Base-by-base conservation (phyloP, 179 eudicot genomes). In the Spinacia oleracea region DNA sequence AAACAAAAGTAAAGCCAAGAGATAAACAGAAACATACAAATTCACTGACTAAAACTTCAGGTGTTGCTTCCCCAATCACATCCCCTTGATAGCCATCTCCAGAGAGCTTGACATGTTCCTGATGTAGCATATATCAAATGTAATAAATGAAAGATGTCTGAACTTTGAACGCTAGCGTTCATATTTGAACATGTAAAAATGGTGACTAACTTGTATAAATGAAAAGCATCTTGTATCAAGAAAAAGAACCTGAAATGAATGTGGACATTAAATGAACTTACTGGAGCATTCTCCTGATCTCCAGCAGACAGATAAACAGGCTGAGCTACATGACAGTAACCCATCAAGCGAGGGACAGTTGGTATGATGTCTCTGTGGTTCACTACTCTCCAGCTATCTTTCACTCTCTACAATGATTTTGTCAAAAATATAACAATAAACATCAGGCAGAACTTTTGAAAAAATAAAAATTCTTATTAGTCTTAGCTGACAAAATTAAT, bases 341-440 rank as follows among this genome's bases (percentile, higher is more conserved):
- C 98, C 98, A 95, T 95, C 84, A 95, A 87, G 82, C 98, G 97
- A 31, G 98, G 98, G 66, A 95, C 92, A 75, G 98, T 89, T 73
- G 98, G 98, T 83, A 95, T 93, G 66, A 95, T 95, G 83, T 95
- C 98, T 83, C 98, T 93, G 65, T 93, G 98, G 76, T 95, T 95
- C 74, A 95, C 97, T 79, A 95, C 91, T 82, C 98, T 90, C 98
- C 98, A 95, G 90, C 98, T 95, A 81, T 93, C 93, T 81, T 89
- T 89, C 72, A 94, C 94, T 88, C 89, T 95, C 98, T 95, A 89
- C 75, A 73, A 84, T 75, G 69, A 72, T 76, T 63, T 53, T 21
- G 46, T 34, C 69, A 23, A 56, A 34, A 73, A 73, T 43, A 58
- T 32, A 42, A n/a, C 29, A 23, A 23, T 25, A 71, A 43, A 51